phyloP scores from a whole-genome alignment of 768 basidiomycete genomes.

The Tubosaeta sp. region DNA sequence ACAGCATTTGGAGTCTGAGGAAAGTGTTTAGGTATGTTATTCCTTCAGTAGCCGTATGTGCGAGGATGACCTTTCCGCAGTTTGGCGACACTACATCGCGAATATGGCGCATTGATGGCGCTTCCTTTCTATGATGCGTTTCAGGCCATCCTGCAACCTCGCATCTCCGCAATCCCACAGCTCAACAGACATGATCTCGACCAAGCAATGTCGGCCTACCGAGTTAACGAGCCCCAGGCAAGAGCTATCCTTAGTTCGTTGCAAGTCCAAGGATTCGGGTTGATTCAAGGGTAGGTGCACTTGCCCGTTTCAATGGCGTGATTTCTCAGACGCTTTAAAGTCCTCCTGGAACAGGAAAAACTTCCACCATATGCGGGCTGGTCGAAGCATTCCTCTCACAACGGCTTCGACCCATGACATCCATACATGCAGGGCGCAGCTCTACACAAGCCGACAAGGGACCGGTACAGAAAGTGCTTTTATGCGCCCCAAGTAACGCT shows the following conservation, averaged over 20 bases:
- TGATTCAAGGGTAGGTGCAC: slow-evolving; percentile 87
- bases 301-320: not conserved
- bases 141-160: slow-evolving; percentile 65
- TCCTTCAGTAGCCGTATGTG: not conserved
- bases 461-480: slow-evolving; percentile 67
- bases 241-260: slow-evolving; percentile 78
- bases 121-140: slow-evolving; percentile 80
- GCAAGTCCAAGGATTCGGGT: slow-evolving; percentile 67
- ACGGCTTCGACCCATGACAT: slow-evolving; percentile 45
- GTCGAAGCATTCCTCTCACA: slow-evolving; percentile 75
- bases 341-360: slow-evolving; percentile 98
- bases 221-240: slow-evolving; percentile 93
- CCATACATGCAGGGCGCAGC: slow-evolving; percentile 46
- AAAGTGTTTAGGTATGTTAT: slow-evolving; percentile 73
- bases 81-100: slow-evolving; percentile 85
- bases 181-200: slow-evolving; percentile 50
- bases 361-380: slow-evolving; percentile 95
- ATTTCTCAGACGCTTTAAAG: slow-evolving; percentile 36
- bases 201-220: slow-evolving; percentile 62
- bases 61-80: slow-evolving; percentile 39
- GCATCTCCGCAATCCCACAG: slow-evolving; percentile 44
- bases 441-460: slow-evolving; percentile 37
- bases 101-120: slow-evolving; percentile 83
- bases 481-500: slow-evolving; percentile 98
- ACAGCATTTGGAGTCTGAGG: slow-evolving; percentile 66